Base-by-base conservation (phyloP, 805 yeast genomes). In the Yamadazyma sp. region DNA sequence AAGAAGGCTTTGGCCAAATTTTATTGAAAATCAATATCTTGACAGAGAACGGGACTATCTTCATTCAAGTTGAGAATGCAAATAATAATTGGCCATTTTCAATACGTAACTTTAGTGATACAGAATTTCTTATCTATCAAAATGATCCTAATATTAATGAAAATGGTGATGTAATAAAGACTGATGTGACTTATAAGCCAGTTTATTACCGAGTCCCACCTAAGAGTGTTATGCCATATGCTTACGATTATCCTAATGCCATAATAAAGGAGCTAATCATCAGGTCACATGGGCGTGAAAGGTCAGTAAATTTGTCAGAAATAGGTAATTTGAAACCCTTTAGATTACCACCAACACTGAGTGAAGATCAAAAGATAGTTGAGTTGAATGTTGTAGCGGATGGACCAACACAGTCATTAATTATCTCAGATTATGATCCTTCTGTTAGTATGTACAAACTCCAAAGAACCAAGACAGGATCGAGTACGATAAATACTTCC, bases 161-260 rank as follows among this genome's bases (percentile, higher is more conserved):
- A 39, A 86, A 85, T 34, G 82, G 79, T 13, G 73, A 73, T 34
- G 59, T 69, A 8, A 69, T 67, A 3, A 70, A 63, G 18, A 53
- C 64, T 1, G 79, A 73, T 31, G 65, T 69, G 3, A 71, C 73
- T 9, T 89, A 82, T 60, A 80, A 77, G 43, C 96, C 97, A 0
- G 70, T 87, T 8, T 78, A 72, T 50, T 93, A 91, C 55, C 74
- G 77, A 30, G 71, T 94, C 9, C 97, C 98, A 0, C 79, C 95
- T 1, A 78, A 78, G 50, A 85, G 96, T 60, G 95, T 87, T 2
- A 93, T 93, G 98, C 96, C 98, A 0, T 93, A 93, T 56, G 86
- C 98, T 0, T 93, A 96, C 89, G 98, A 93, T 56, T 93, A 76
- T 60, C 98, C 98, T 1, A 87, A 94, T 34, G 97, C 96, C 0